A percentile compares a stretch with the other conserved stretches of the same genome.
phyloP scores from a whole-genome alignment of 306 rosid species.

The Quillaja saponaria region DNA sequence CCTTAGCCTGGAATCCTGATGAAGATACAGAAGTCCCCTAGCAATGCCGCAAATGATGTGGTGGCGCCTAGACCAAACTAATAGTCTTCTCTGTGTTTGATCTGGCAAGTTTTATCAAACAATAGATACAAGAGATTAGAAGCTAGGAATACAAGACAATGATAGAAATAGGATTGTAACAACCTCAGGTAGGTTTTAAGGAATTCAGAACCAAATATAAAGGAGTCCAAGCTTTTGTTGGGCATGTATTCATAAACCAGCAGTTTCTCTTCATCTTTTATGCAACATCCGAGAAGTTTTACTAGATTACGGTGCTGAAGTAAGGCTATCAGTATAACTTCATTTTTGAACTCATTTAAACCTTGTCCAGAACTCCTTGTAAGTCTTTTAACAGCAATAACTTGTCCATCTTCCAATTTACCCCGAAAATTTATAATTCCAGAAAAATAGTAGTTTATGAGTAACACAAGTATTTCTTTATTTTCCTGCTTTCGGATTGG shows the following conservation, averaged over 20 bases:
- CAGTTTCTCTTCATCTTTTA: constrained; percentile 21
- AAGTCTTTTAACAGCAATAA: constrained; percentile 19
- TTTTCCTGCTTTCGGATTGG: background rate
- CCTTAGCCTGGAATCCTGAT: constrained; percentile 38
- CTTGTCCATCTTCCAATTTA: background rate
- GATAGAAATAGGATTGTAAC: too few species aligned
- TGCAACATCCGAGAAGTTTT: constrained; percentile 28
- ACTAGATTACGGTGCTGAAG: constrained; percentile 29
- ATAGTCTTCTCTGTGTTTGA: background rate
- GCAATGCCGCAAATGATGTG: constrained; percentile 34
- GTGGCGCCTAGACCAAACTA: constrained; percentile 31
- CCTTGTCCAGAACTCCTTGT: constrained; percentile 19
- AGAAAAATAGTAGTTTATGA: background rate
- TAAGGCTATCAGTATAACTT: constrained; percentile 19
- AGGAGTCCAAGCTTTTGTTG: constrained; percentile 6
- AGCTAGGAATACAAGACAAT: too few species aligned
- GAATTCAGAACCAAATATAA: constrained; percentile 13
- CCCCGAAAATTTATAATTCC: background rate
- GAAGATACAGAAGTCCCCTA: constrained; percentile 38
- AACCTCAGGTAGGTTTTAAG: background rate
- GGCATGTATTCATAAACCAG: constrained; percentile 22
- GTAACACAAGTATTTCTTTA: background rate
- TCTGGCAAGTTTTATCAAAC: constrained; percentile 10
- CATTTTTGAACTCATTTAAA: constrained; percentile 16
- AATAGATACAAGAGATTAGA: too few species aligned